These are phyloP conservation scores for Lagenaria siceraria DNA, from an alignment of 306 rosid genomes.

Conservation along the genomic window DNA sequence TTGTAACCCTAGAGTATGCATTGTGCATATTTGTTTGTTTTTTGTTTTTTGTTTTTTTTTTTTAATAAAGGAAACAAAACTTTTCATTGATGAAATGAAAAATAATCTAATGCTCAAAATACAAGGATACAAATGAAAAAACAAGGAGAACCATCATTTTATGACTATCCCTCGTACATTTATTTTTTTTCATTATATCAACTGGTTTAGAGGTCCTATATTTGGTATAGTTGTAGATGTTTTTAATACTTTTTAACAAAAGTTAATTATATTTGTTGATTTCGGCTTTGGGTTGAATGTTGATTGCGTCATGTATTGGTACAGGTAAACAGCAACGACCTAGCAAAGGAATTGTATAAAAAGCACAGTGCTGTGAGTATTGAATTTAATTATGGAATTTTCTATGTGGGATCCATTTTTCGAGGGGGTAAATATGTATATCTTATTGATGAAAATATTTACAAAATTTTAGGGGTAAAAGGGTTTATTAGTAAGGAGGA, in stretches of 20 bases:
- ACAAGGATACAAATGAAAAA: too few relatives aligned
- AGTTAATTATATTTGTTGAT: neutral
- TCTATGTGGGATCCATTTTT: neutral
- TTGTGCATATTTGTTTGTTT: neutral
- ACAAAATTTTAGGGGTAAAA: neutral
- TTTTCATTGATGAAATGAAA: too few relatives aligned
- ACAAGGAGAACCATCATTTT: neutral
- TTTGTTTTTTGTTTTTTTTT: too few relatives aligned
- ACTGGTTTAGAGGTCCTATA: neutral
- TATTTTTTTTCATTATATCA: too few relatives aligned
- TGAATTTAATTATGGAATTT: slow-evolving; percentile 8
- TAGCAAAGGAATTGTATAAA: slow-evolving; percentile 81
- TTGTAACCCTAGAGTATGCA: neutral
- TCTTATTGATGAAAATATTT: neutral
- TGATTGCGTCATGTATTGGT: slow-evolving; percentile 23
- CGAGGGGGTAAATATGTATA: neutral
- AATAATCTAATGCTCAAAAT: too few relatives aligned
- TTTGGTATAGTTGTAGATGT: neutral
- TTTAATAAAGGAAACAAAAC: too few relatives aligned
- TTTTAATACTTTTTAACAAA: neutral
- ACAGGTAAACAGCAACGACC: slow-evolving; percentile 81
- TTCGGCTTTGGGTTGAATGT: slow-evolving; percentile 10
- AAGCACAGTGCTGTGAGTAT: slow-evolving; percentile 85
- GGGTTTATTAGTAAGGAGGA: neutral
- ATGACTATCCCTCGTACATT: neutral